Evolutionary conservation across 2,329 filamentous ascomycete genomes (phyloP), one percentile per base, ranked within the genome.

Genomic region (Ceratocystis albifundus): DNA sequence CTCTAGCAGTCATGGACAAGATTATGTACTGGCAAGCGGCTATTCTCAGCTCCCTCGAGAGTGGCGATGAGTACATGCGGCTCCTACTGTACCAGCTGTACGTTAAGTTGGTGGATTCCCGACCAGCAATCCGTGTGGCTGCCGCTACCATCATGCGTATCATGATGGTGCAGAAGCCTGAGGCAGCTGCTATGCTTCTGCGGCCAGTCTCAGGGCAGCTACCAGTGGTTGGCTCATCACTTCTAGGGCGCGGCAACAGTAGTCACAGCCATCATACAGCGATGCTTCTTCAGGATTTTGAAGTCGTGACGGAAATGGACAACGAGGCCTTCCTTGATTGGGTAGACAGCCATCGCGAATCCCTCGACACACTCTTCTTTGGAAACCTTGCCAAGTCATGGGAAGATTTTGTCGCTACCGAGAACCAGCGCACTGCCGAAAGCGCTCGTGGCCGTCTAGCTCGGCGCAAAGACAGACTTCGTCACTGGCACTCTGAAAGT

Each of bases 1-100:
- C 82, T 0, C 90, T 95, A 67, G 78, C 81, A 0, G 90, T 95
- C 67, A 83, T 99, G 75, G 83, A 89, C 68, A 93, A 91, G 73
- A 84, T 99, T 71, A 85, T 90, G 0, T 97, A 96, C 74, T 99
- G 94, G 94, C 94, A 97, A 74, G 91, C 90, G 22, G 89, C 96
- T 20, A 85, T 99, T 17, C 79, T 99, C 17, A 87, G 86, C 1
- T 85, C 87, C 3, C 84, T 94, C 17, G 88, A 89, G 2, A 80
- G 83, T 5, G 90, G 96, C 57, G 84, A 89, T n/a, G 86, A 90
- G 8, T 89, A 89, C 72, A 82, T 96, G 71, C 88, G 88, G 69
- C 80, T 96, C 44, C 84, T 97, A 53, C 96, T 91, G 80, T 97
- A 96, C 72, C 85, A 96, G 68, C 84, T 99, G 2, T 99, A 97